These are phyloP conservation scores for Elasticomyces elasticus DNA, from an alignment of 495 filamentous ascomycete species.

Conservation along the genomic window DNA sequence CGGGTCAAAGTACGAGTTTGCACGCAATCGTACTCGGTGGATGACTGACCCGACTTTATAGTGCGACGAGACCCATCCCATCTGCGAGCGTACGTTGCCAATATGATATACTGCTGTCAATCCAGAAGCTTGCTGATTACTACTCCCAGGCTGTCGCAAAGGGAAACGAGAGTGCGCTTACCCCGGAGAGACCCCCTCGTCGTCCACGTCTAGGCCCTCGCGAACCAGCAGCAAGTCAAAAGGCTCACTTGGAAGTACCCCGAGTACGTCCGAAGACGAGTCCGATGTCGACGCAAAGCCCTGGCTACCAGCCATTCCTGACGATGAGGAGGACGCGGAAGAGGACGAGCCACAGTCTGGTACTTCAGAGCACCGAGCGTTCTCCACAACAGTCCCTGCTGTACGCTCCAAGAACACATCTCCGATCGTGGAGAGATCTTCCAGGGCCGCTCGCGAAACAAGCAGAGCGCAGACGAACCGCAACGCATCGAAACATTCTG, in stretches of 20 bases:
- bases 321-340: conserved; percentile 50
- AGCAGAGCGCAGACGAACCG: conserved; percentile 2
- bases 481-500: conserved; percentile 5
- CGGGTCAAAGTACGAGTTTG: conserved; percentile 65
- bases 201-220: conserved; percentile 7
- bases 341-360: conserved; percentile 12
- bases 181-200: conserved; percentile 48
- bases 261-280: conserved; percentile 44
- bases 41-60: conserved; percentile 26
- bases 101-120: neutral
- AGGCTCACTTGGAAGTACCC: conserved; percentile 33
- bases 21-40: neutral
- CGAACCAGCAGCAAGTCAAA: conserved; percentile 26
- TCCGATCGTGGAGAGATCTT: neutral
- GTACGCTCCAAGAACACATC: neutral
- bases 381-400: neutral
- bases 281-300: conserved; percentile 43
- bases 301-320: conserved; percentile 52
- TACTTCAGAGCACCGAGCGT: neutral
- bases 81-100: conserved; percentile 64
- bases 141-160: conserved; percentile 61
- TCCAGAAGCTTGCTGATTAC: neutral
- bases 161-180: conserved; percentile 77
- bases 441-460: neutral
- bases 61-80: conserved; percentile 78